Conservation (phyloP, 306 rosid genomes). For the Sicyos baderoa region DNA sequence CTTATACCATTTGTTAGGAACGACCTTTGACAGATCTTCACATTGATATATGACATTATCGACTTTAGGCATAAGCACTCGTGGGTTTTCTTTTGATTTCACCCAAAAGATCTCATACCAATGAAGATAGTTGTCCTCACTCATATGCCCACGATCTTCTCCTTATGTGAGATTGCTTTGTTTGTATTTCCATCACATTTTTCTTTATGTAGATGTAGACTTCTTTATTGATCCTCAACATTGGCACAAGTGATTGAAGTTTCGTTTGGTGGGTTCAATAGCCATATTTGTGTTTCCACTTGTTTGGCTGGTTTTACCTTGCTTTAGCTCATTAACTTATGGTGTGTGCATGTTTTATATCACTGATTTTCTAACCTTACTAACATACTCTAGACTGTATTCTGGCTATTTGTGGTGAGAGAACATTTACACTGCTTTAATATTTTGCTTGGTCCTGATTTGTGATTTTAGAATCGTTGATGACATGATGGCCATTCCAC, state of each 20-base stretch:
- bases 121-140: too few species aligned
- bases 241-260: not conserved
- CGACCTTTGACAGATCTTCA: too few species aligned
- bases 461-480: constrained; percentile 9
- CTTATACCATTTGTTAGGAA: too few species aligned
- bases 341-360: not conserved
- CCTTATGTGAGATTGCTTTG: too few species aligned
- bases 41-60: too few species aligned
- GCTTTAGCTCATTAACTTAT: not conserved
- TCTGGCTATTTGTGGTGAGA: not conserved
- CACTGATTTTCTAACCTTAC: not conserved
- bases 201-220: not conserved
- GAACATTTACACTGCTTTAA: not conserved
- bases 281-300: not conserved
- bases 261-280: not conserved
- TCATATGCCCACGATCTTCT: too few species aligned
- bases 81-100: too few species aligned
- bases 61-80: too few species aligned
- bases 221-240: not conserved
- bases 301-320: not conserved
- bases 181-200: too few species aligned
- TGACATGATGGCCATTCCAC: constrained; percentile 18
- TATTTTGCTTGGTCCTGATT: not conserved
- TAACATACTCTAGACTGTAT: not conserved
- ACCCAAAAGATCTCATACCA: too few species aligned